phyloP scores from a whole-genome alignment of 2,329 filamentous ascomycete genomes.

The Curvularia lunata region DNA sequence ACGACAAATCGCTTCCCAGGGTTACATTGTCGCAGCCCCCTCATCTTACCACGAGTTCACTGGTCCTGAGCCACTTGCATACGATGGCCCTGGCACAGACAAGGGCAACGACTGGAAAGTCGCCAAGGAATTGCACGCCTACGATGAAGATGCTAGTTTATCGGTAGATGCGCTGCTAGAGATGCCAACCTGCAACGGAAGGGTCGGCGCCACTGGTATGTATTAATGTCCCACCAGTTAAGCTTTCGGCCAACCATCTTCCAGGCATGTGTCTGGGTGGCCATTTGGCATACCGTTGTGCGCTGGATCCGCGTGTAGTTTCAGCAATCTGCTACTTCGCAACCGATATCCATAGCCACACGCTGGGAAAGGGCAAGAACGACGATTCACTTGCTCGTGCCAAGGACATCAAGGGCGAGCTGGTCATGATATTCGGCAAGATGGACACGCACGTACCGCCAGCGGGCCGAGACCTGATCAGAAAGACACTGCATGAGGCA shows the following conservation, averaged over 20 bases:
- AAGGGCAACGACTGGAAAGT: slow-evolving; percentile 87
- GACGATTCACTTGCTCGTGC: slow-evolving; percentile 69
- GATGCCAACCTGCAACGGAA: slow-evolving; percentile 68
- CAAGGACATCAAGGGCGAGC: slow-evolving; percentile 74
- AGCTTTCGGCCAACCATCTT: slow-evolving; percentile 63
- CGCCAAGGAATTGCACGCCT: slow-evolving; percentile 81
- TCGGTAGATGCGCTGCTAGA: slow-evolving; percentile 51
- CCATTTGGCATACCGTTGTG: slow-evolving; percentile 77
- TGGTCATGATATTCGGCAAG: slow-evolving; percentile 90
- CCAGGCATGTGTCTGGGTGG: slow-evolving; percentile 84
- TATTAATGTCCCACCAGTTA: background rate
- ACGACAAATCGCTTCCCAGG: slow-evolving; percentile 87
- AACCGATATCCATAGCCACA: slow-evolving; percentile 84
- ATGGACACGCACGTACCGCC: slow-evolving; percentile 89
- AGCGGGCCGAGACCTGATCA: slow-evolving; percentile 80
- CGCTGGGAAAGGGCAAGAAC: slow-evolving; percentile 71
- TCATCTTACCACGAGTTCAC: slow-evolving; percentile 95
- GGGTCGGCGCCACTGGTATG: slow-evolving; percentile 57
- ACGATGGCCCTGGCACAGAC: slow-evolving; percentile 87
- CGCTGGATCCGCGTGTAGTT: slow-evolving; percentile 76
- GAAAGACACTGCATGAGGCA: slow-evolving; percentile 78
- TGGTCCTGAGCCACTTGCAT: slow-evolving; percentile 80
- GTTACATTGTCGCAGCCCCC: slow-evolving; percentile 90
- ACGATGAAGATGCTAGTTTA: slow-evolving; percentile 68
- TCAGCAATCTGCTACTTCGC: slow-evolving; percentile 89